A percentile compares a stretch with the other conserved stretches of the same genome.
Evolutionary conservation across 2,329 filamentous ascomycete genomes (phyloP).

Genomic region (Arthrobotrys pseudoclavata): DNA sequence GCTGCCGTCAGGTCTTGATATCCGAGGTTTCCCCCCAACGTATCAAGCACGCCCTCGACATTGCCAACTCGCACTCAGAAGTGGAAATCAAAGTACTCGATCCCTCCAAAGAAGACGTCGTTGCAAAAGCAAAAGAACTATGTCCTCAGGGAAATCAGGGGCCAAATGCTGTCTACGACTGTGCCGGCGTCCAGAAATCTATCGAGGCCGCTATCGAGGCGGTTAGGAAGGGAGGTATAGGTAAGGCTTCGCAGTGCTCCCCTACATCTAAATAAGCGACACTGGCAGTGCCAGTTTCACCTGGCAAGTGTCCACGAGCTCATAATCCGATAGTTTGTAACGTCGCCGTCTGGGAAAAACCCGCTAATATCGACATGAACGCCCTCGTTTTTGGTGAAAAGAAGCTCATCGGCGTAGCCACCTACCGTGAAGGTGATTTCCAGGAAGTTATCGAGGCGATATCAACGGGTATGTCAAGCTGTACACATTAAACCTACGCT

Average conservation of each 20-base stretch:
- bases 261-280: not conserved
- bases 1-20: constrained; percentile 72
- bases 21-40: constrained; percentile 70
- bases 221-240: constrained; percentile 46
- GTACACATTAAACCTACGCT: constrained; percentile 24
- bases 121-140: constrained; percentile 47
- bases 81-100: constrained; percentile 49
- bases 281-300: not conserved
- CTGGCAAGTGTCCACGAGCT: not conserved
- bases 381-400: constrained; percentile 53
- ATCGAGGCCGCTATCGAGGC: constrained; percentile 50
- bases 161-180: constrained; percentile 50
- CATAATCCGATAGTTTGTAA: constrained; percentile 41
- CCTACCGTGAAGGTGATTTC: constrained; percentile 51
- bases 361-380: constrained; percentile 50
- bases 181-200: constrained; percentile 52
- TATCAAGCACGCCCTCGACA: constrained; percentile 48
- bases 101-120: constrained; percentile 40
- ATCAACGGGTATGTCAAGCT: constrained; percentile 39
- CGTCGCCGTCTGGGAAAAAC: constrained; percentile 56
- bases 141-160: constrained; percentile 46
- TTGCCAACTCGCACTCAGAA: constrained; percentile 38
- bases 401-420: constrained; percentile 52
- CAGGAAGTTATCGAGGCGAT: constrained; percentile 57
- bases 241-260: constrained; percentile 3